Evolutionary conservation across 495 filamentous ascomycete species (phyloP), one percentile per base, ranked within the genome.

Genomic region (Chlorociboria aeruginascens): DNA sequence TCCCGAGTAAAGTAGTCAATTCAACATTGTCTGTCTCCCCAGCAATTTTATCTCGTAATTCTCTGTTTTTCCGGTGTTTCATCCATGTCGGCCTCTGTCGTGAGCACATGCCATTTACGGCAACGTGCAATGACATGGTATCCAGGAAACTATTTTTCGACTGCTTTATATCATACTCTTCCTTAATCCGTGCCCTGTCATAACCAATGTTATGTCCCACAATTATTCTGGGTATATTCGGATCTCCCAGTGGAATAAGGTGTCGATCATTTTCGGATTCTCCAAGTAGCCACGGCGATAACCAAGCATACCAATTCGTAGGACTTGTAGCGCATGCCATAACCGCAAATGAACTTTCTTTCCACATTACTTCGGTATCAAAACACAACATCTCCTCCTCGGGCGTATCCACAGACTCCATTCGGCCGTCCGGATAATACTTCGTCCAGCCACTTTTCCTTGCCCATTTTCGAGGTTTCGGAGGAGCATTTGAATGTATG

Each of bases 51-150:
- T 95, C 89, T 35, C 86, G 70, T 40, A 94, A 57, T 53, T 95
- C 89, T 54, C 81, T 77, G 52, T 80, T 83, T 60, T 99, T 99
- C 57, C 85, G 83, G 57, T 93, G 84, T 53, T 88, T 92, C 81
- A 94, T 85, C 92, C 92, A 99, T 0, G 86, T 92, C 8, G 92
- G 92, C 43, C 92, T 75, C 63, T 99, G 92, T 46, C 83, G 83
- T 8, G 92, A 96, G 61, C 92, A 99, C 92, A 99, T 99, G 30
- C 92, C 92, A 58, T 99, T 99, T 8, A 95, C 89, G 10, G 92
- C 92, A 7, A 96, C 89, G 61, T 99, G 92, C 43, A 99, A 71
- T 8, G 89, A 95, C 92, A 99, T 99, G 2, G 92, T 99, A 67
- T 99, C 92, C 25, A 99, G 62, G 57, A 95, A 99, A 36, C 77